These are phyloP conservation scores for Tricladium varicosporioides DNA, from an alignment of 2,329 filamentous ascomycete genomes.

Conservation along the genomic window DNA sequence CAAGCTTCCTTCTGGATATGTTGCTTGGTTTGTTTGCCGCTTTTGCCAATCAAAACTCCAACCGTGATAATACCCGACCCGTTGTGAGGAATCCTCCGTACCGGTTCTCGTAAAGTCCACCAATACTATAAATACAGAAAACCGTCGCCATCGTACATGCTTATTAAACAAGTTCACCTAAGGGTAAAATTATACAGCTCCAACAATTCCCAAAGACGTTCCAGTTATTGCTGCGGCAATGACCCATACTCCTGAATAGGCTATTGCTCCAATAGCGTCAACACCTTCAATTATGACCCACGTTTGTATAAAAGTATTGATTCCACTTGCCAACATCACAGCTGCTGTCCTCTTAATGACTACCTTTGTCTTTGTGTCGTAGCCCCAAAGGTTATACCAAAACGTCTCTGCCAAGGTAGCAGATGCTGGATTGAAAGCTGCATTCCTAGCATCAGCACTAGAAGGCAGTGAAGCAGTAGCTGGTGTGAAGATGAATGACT, in stretches of 20 bases:
- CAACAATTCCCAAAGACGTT: conserved; percentile 49
- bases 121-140: background rate
- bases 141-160: background rate
- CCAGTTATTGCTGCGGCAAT: conserved; percentile 60
- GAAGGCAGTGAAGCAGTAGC: conserved; percentile 50
- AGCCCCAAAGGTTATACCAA: conserved; percentile 70
- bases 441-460: conserved; percentile 50
- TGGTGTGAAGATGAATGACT: conserved; percentile 75
- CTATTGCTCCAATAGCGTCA: conserved; percentile 65
- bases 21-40: conserved; percentile 1
- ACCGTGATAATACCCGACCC: background rate
- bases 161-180: conserved; percentile 1
- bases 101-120: background rate
- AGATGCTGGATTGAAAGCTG: conserved; percentile 60
- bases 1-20: background rate
- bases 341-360: conserved; percentile 63
- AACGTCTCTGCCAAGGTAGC: conserved; percentile 70
- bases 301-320: conserved; percentile 62
- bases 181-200: conserved; percentile 40
- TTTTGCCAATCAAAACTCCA: conserved; percentile 7
- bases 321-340: conserved; percentile 54
- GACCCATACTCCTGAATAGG: conserved; percentile 77
- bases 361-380: conserved; percentile 58
- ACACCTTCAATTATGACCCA: conserved; percentile 67
- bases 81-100: background rate